A percentile compares a stretch with the other conserved stretches of the same genome.
phyloP scores from a whole-genome alignment of 495 filamentous ascomycete genomes.

The Xylaria sp. region DNA sequence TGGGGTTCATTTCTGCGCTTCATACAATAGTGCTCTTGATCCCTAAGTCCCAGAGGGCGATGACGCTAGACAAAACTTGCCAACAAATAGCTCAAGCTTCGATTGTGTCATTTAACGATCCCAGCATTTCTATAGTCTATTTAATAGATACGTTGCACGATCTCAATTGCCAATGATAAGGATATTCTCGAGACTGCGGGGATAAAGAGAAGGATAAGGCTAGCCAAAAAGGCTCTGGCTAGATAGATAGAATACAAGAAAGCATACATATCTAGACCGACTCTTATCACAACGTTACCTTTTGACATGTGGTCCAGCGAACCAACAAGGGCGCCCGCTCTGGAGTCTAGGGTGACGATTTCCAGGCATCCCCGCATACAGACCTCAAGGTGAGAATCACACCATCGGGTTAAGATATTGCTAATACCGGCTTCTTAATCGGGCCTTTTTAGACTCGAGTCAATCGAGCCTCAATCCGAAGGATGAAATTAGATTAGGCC shows the following conservation, averaged over 20 bases:
- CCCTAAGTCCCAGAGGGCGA: background rate
- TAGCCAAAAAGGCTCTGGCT: background rate
- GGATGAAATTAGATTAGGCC: background rate
- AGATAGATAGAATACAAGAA: background rate
- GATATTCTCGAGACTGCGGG: background rate
- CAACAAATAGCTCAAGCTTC: background rate
- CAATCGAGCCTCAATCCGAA: background rate
- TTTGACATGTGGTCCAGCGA: background rate
- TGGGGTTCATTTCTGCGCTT: background rate
- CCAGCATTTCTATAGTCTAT: background rate
- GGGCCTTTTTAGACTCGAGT: background rate
- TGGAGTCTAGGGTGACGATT: background rate
- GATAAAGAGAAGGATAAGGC: background rate
- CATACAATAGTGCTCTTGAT: background rate
- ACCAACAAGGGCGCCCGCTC: slow-evolving; percentile 8
- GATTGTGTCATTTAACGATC: background rate
- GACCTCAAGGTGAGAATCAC: slow-evolving; percentile 1
- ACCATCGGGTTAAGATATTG: slow-evolving; percentile 20
- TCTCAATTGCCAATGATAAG: background rate
- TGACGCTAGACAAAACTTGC: background rate
- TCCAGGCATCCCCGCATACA: slow-evolving; percentile 21
- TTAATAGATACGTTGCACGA: background rate
- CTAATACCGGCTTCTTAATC: slow-evolving; percentile 4
- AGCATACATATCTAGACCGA: background rate
- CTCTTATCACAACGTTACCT: slow-evolving; percentile 4